A percentile compares a stretch with the other conserved stretches of the same genome.
Conservation (phyloP, 1,284 basidiomycete genomes). For the Apiotrichum laibachii region DNA sequence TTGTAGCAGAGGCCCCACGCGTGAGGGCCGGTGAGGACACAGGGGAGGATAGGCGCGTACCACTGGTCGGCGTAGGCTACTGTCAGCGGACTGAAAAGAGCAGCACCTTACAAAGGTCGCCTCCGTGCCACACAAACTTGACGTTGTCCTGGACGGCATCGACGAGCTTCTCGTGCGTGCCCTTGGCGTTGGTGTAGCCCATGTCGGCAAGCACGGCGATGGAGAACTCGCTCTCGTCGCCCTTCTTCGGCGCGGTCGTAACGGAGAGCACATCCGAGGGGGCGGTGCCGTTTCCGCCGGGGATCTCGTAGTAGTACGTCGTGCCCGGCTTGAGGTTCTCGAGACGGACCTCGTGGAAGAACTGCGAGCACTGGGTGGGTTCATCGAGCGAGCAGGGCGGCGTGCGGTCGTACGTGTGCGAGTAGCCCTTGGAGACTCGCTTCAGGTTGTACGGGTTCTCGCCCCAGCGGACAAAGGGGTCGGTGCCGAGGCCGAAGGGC, state of each 20-base stretch:
- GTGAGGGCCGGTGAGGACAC: conserved; percentile 4
- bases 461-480: conserved; percentile 27
- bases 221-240: conserved; percentile 25
- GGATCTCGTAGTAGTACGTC: conserved; percentile 36
- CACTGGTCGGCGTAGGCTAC: conserved; percentile 45
- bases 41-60: conserved; percentile 29
- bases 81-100: background rate
- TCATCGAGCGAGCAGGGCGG: conserved; percentile 30
- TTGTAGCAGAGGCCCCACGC: conserved; percentile 32
- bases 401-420: conserved; percentile 31
- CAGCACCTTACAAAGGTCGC: conserved; percentile 36
- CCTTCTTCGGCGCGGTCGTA: conserved; percentile 26
- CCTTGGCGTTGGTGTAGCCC: conserved; percentile 46
- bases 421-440: conserved; percentile 20
- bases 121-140: conserved; percentile 38
- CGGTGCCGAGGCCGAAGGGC: conserved; percentile 31
- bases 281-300: conserved; percentile 36
- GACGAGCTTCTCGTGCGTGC: conserved; percentile 35
- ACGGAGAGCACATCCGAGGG: conserved; percentile 27
- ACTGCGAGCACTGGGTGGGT: conserved; percentile 34
- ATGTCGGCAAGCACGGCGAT: conserved; percentile 45
- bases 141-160: conserved; percentile 29
- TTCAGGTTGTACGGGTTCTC: conserved; percentile 17
- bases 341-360: conserved; percentile 35
- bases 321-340: conserved; percentile 20